These are phyloP conservation scores for Puya raimondii DNA, from an alignment of 176 grass and related monocot species.

Conservation along the genomic window DNA sequence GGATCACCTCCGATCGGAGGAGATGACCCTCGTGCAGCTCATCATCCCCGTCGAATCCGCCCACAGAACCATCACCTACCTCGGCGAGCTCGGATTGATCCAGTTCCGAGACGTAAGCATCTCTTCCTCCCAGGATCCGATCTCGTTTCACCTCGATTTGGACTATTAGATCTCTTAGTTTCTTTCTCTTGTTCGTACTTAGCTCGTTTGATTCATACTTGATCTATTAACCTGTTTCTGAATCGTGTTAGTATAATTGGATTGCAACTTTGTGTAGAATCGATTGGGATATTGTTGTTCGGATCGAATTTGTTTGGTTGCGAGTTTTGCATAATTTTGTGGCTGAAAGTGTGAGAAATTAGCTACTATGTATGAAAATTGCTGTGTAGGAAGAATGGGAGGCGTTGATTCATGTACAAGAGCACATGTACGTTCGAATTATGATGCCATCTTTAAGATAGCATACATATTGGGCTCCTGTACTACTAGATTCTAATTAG, in stretches of 20 bases:
- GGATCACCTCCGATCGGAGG: constrained; percentile 95
- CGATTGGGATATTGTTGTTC: not conserved
- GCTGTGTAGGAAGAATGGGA: not conserved
- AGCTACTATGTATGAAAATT: not conserved
- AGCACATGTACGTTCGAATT: too few relatives aligned
- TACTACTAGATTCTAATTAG: not conserved
- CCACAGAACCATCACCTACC: constrained; percentile 80
- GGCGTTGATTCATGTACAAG: not conserved
- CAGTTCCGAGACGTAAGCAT: constrained; percentile 98
- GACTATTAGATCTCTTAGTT: not conserved
- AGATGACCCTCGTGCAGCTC: constrained; percentile 98
- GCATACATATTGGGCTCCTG: not conserved
- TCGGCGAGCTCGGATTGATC: constrained; percentile 90
- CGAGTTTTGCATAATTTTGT: not conserved
- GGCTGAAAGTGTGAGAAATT: not conserved
- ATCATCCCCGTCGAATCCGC: constrained; percentile 90
- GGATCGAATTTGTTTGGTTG: not conserved
- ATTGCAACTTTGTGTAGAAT: not conserved
- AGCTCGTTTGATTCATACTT: not conserved
- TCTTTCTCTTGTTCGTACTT: not conserved
- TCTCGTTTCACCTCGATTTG: not conserved
- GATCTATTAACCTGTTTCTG: not conserved
- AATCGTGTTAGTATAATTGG: too few relatives aligned
- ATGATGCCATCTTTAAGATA: not conserved
- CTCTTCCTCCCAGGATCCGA: constrained; percentile 10